A percentile compares a stretch with the other conserved stretches of the same genome.
Conservation (phyloP, 257 asterid genomes). For the Lycium barbarum region DNA sequence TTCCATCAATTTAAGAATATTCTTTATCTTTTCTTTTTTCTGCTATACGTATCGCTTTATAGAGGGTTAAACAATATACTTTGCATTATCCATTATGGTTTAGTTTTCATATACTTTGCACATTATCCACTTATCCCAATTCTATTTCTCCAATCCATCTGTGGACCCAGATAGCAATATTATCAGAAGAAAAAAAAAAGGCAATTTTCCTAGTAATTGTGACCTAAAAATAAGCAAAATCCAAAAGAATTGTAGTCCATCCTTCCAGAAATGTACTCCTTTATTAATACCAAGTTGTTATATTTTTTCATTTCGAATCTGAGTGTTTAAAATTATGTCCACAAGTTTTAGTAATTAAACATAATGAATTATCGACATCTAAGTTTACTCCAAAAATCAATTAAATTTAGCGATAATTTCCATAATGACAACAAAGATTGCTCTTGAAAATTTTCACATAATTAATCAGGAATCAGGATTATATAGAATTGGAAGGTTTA, state of each 20-base stretch:
- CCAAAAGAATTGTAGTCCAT: background rate
- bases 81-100: slow-evolving; percentile 36
- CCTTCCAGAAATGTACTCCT: background rate
- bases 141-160: slow-evolving; percentile 18
- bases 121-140: slow-evolving; percentile 21
- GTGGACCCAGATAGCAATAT: background rate
- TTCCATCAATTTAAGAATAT: slow-evolving; percentile 39
- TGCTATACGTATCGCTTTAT: slow-evolving; percentile 32
- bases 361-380: no score
- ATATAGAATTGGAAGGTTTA: background rate
- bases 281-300: background rate
- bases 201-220: no score
- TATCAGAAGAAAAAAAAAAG: background rate
- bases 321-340: no score
- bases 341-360: no score
- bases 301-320: background rate
- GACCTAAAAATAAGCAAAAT: background rate
- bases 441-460: background rate
- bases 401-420: no score
- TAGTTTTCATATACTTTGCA: slow-evolving; percentile 23
- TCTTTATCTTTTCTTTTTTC: slow-evolving; percentile 36
- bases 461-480: no score
- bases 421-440: no score
- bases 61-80: slow-evolving; percentile 46
- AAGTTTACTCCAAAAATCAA: no score